A percentile compares a stretch with the other conserved stretches of the same genome.
These are phyloP conservation scores for Scutellaria minor DNA, from an alignment of 257 asterid species.

Conservation along the genomic window DNA sequence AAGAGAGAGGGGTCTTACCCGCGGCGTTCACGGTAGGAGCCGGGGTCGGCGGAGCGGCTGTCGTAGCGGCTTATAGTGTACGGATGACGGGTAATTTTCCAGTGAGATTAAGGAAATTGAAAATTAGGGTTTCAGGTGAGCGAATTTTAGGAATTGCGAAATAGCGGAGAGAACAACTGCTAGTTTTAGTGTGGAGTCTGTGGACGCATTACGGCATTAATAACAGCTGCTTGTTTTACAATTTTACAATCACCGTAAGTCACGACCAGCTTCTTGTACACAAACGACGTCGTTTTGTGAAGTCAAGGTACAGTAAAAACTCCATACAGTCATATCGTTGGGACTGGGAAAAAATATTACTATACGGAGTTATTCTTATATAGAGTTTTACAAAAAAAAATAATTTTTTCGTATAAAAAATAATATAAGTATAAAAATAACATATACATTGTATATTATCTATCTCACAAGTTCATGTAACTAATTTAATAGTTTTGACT, in stretches of 20 bases:
- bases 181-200: not conserved
- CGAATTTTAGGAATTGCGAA: slow-evolving; percentile 17
- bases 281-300: too few species aligned
- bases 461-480: too few species aligned
- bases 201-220: not conserved
- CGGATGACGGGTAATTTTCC: slow-evolving; percentile 20
- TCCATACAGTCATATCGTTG: too few species aligned
- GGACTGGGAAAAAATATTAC: too few species aligned
- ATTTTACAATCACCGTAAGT: not conserved
- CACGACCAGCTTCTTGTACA: too few species aligned
- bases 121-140: slow-evolving; percentile 39
- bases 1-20: slow-evolving; percentile 52
- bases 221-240: not conserved
- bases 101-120: slow-evolving; percentile 13
- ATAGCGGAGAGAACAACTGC: not conserved
- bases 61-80: slow-evolving; percentile 87
- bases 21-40: slow-evolving; percentile 96
- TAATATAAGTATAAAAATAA: too few species aligned
- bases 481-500: too few species aligned
- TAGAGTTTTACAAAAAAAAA: too few species aligned
- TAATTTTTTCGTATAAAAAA: too few species aligned
- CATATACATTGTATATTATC: too few species aligned
- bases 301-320: too few species aligned
- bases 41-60: slow-evolving; percentile 90
- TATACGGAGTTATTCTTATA: too few species aligned